Base-by-base conservation (phyloP, 768 basidiomycete species). In the Nidula microcarpa region DNA sequence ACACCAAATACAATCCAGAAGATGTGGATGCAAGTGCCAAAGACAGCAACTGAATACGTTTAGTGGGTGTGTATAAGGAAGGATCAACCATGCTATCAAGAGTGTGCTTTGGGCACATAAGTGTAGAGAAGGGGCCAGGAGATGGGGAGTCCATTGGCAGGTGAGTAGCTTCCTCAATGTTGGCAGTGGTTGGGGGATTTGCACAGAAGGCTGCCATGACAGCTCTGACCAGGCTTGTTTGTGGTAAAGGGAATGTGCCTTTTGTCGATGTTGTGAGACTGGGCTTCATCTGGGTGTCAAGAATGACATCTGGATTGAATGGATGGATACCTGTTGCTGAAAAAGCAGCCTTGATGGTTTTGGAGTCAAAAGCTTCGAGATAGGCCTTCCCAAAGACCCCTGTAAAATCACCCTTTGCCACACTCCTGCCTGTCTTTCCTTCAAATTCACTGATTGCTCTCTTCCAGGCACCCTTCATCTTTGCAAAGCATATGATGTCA, bases 401-500 rank as follows among this genome's bases (percentile, higher is more conserved):
- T 1, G 59, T 51, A 50, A 72, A 73, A 46, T 69, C 59, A 8
- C n/a, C 54, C 53, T 72, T 74, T 4, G 34, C 11, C 11, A 65
- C 53, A 60, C 58, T 2, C 34, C 16, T 5, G 33, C 11, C 33
- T 32, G 49, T 36, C 50, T 41, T 14, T 5, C 58, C 49, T 53
- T 72, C 61, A 43, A 64, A 72, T 17, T 35, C 8, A 3, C 54
- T 18, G 14, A 68, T 60, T 50, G 56, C 62, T 37, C 59, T 18
- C 33, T 64, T 62, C 58, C 57, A 64, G 55, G 16, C 43, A 7
- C 52, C 50, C 58, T 78, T 78, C 68, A 77, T 67, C 51, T 50
- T 61, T 23, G 64, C 69, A 57, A 78, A 78, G 53, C 72, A 74
- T 1, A 73, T 70, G n/a, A 77, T 72, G 59, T 78, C 72, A 17